phyloP scores from a whole-genome alignment of 2,329 filamentous ascomycete genomes.

The Diplodia sapinea region DNA sequence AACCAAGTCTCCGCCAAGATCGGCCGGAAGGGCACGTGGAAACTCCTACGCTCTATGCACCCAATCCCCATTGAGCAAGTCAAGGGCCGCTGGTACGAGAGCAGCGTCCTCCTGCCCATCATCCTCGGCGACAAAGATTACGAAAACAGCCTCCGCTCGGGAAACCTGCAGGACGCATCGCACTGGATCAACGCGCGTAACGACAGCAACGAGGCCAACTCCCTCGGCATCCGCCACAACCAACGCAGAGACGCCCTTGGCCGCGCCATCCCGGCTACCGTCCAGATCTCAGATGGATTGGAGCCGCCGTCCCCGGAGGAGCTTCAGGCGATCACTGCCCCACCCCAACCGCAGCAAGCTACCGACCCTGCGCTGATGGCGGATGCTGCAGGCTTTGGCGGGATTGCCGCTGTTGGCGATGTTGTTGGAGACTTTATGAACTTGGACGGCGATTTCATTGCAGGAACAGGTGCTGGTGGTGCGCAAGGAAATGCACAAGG shows the following conservation, averaged over 20 bases:
- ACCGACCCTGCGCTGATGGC: constrained; percentile 16
- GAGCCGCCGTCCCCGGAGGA: constrained; percentile 40
- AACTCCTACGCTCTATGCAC: constrained; percentile 32
- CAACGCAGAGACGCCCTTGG: constrained; percentile 52
- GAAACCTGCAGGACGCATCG: constrained; percentile 50
- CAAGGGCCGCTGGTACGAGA: constrained; percentile 68
- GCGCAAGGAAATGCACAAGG: background rate
- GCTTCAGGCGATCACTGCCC: constrained; percentile 2
- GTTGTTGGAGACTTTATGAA: constrained; percentile 47
- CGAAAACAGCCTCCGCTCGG: constrained; percentile 45
- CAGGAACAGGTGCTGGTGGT: background rate
- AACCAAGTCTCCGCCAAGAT: constrained; percentile 52
- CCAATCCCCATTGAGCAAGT: constrained; percentile 54
- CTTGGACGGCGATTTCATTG: constrained; percentile 25
- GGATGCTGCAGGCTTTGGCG: constrained; percentile 8
- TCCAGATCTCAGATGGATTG: constrained; percentile 49
- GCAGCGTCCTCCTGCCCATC: constrained; percentile 55
- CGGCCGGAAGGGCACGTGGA: constrained; percentile 38
- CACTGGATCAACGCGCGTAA: constrained; percentile 56
- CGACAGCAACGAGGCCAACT: constrained; percentile 42
- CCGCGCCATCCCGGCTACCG: constrained; percentile 46
- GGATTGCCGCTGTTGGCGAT: constrained; percentile 27
- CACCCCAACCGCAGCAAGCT: constrained; percentile 22
- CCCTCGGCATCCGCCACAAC: constrained; percentile 40
- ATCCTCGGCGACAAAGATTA: constrained; percentile 43